Evolutionary conservation across 108 stramenopile genomes (phyloP), one percentile per base, ranked within the genome.

Genomic region (Conticribra guillardii): DNA sequence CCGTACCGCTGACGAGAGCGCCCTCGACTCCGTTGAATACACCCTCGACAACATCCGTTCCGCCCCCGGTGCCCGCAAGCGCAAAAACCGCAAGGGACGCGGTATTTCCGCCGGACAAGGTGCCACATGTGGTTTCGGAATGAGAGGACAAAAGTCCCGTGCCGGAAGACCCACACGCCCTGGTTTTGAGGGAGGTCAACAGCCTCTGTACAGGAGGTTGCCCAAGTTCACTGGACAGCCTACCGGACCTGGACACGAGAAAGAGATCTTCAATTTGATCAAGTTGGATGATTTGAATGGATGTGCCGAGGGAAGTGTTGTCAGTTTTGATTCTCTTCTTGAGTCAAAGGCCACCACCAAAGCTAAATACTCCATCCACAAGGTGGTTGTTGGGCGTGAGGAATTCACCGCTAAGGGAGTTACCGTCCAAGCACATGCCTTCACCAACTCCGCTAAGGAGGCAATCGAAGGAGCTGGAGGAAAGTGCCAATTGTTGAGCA

Each of bases 121-220:
- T 31, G 96, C 94, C 49, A 91, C 93, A 21, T 97, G 97, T 72
- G 98, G 98, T 60, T 97, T 96, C 63, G 98, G 98, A 33, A 97
- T 98, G 97, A 87, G 98, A 58, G 98, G 98, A 55, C 98, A 99
- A 85, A 96, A 96, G 73, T 87, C 95, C 21, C 92, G 97, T 19
- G 59, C 77, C 37, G 97, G 98, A 58, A 66, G 83, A 34, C 86
- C 95, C 28, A 89, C 89, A 23, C 91, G 97, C 24, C 81, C 95
- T 29, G 97, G 98, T 22, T 98, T 98, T 73, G 98, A 97, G 84
- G 98, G 98, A 56, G 97, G 98, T 57, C 98, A 99, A 75, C 89
- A 76, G 46, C 95, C 98, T 19, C 83, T 98, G 5, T 99, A 99
- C 84, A 76, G 98, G 26, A 90, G 97, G 56, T 71, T 97, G 24